Evolutionary conservation across 2,329 filamentous ascomycete species (phyloP).

Genomic region (Diaporthe helianthi): DNA sequence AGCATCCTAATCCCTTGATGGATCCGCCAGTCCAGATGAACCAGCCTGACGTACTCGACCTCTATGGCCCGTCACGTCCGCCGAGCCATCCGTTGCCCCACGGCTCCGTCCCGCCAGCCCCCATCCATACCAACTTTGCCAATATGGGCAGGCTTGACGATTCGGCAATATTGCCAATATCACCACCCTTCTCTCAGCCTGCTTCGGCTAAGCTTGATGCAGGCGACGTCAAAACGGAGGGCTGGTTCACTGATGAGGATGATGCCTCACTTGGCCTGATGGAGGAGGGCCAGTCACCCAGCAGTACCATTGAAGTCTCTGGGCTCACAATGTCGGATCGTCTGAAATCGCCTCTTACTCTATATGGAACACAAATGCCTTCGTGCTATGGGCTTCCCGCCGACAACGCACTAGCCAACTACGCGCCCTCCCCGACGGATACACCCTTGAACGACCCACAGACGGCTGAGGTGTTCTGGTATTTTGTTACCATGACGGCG

Average conservation of each 20-base stretch:
- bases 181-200: constrained; percentile 11
- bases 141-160: constrained; percentile 11
- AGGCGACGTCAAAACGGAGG: constrained; percentile 45
- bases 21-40: constrained; percentile 25
- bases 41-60: constrained; percentile 27
- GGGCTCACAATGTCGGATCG: constrained; percentile 48
- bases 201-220: constrained; percentile 4
- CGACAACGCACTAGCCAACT: constrained; percentile 65
- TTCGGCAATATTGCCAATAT: constrained; percentile 13
- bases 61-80: constrained; percentile 8
- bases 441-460: constrained; percentile 81
- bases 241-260: constrained; percentile 65
- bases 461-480: constrained; percentile 84
- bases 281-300: constrained; percentile 61
- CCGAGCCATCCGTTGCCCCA: constrained; percentile 10
- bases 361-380: constrained; percentile 54
- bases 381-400: constrained; percentile 58
- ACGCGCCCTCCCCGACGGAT: constrained; percentile 68
- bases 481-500: constrained; percentile 90
- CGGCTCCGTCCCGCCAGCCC: not conserved
- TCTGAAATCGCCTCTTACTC: constrained; percentile 47
- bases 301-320: constrained; percentile 49
- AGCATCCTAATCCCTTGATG: constrained; percentile 2
- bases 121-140: constrained; percentile 19
- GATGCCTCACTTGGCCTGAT: constrained; percentile 64